Conservation (phyloP, 2,329 filamentous ascomycete genomes). For the Aspergillus pseudoterreus region DNA sequence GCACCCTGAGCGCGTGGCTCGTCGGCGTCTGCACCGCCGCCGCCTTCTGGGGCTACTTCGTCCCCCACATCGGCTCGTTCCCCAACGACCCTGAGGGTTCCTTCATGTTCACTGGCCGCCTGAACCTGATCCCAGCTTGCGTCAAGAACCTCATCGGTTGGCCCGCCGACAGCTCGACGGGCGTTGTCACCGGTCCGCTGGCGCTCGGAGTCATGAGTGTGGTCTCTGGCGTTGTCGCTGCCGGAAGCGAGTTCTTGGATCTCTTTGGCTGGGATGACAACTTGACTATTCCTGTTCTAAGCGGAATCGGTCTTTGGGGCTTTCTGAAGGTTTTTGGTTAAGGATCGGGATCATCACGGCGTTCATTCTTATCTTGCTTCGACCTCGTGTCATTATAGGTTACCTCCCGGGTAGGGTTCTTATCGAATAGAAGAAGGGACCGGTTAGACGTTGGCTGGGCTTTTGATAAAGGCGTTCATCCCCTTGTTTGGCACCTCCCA, state of each 20-base stretch:
- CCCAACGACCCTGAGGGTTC: slow-evolving; percentile 64
- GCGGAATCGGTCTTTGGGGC: slow-evolving; percentile 81
- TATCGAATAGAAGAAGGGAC: too few species aligned
- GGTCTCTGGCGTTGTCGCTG: slow-evolving; percentile 83
- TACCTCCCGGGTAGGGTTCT: neutral
- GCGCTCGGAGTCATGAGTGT: slow-evolving; percentile 79
- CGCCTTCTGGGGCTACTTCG: slow-evolving; percentile 85
- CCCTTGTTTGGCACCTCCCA: too few species aligned
- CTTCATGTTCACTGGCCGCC: slow-evolving; percentile 76
- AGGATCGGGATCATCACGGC: slow-evolving; percentile 5
- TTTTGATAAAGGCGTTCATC: too few species aligned
- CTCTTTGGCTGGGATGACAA: slow-evolving; percentile 96
- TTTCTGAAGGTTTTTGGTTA: slow-evolving; percentile 81
- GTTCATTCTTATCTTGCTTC: neutral
- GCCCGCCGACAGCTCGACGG: slow-evolving; percentile 47
- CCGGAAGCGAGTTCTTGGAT: slow-evolving; percentile 85
- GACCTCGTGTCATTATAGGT: neutral
- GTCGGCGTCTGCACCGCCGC: slow-evolving; percentile 79
- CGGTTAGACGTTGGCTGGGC: too few species aligned
- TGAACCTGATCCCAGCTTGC: slow-evolving; percentile 63
- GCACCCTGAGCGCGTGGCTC: slow-evolving; percentile 76
- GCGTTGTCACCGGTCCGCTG: slow-evolving; percentile 63
- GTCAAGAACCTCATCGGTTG: slow-evolving; percentile 61
- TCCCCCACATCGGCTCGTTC: slow-evolving; percentile 64
- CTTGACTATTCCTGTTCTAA: slow-evolving; percentile 89